These are phyloP conservation scores for Colletotrichum euphorbiae DNA, from an alignment of 2,329 filamentous ascomycete genomes.

Conservation along the genomic window DNA sequence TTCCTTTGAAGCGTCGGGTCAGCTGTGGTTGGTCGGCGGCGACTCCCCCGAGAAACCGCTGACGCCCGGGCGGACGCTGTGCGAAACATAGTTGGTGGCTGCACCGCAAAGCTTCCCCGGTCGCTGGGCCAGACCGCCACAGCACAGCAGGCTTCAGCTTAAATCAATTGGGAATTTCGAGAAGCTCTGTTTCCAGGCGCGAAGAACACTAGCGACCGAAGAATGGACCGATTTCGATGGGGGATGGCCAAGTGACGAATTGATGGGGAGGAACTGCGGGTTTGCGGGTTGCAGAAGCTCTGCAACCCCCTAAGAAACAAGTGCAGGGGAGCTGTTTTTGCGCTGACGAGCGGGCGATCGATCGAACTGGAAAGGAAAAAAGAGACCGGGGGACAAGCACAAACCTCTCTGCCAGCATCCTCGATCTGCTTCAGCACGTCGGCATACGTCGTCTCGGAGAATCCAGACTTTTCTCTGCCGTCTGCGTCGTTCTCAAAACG, in stretches of 20 bases:
- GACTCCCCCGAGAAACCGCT: neutral
- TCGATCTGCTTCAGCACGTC: slow-evolving; percentile 83
- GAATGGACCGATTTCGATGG: slow-evolving; percentile 22
- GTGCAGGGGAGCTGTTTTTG: neutral
- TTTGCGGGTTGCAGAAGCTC: slow-evolving; percentile 27
- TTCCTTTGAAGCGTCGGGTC: neutral
- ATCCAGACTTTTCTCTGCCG: slow-evolving; percentile 71
- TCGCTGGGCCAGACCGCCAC: neutral
- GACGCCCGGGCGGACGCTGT: neutral
- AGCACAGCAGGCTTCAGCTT: slow-evolving; percentile 21
- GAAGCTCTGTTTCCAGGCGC: slow-evolving; percentile 35
- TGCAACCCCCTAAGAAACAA: slow-evolving; percentile 26
- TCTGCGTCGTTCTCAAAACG: slow-evolving; percentile 79
- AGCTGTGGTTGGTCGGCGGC: neutral
- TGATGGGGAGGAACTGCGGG: slow-evolving; percentile 24
- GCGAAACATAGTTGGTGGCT: slow-evolving; percentile 16
- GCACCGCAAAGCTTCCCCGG: slow-evolving; percentile 19
- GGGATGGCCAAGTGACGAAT: slow-evolving; percentile 22
- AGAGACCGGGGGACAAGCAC: slow-evolving; percentile 43
- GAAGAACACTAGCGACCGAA: slow-evolving; percentile 6
- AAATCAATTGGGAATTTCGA: slow-evolving; percentile 38
- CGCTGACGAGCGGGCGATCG: slow-evolving; percentile 1
- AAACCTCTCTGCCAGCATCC: slow-evolving; percentile 78
- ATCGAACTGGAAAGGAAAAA: slow-evolving; percentile 40
- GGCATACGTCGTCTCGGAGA: slow-evolving; percentile 76